Evolutionary conservation across 441 rosid genomes (phyloP).

Genomic region (Flueggea neowawraea): DNA sequence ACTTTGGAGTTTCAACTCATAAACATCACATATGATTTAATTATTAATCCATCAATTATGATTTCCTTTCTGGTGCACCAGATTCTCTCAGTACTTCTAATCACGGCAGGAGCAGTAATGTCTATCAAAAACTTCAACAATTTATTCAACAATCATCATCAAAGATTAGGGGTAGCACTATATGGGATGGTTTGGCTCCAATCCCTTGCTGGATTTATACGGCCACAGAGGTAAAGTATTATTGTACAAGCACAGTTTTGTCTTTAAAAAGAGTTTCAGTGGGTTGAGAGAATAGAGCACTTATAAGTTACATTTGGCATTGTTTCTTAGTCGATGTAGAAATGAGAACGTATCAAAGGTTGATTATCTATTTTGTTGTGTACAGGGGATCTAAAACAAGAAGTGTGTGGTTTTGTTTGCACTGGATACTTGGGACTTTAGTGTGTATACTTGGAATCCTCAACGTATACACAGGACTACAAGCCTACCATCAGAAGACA

Average conservation of each 20-base stretch:
- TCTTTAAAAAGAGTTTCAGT: too few relatives aligned
- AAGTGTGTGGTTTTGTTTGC: conserved; percentile 64
- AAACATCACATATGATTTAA: too few relatives aligned
- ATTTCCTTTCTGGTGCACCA: conserved; percentile 12
- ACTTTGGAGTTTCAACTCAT: too few relatives aligned
- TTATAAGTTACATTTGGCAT: too few relatives aligned
- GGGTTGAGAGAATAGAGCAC: too few relatives aligned
- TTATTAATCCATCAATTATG: not conserved
- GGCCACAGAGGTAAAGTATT: conserved; percentile 59
- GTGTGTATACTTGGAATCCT: conserved; percentile 55
- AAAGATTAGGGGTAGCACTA: conserved; percentile 71
- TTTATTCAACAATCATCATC: conserved; percentile 75
- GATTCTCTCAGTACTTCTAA: conserved; percentile 60
- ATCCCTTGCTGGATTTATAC: conserved; percentile 56
- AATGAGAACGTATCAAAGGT: too few relatives aligned
- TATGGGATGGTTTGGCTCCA: conserved; percentile 81
- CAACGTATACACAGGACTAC: conserved; percentile 81
- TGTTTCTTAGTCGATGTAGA: too few relatives aligned
- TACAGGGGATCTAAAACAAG: conserved; percentile 69
- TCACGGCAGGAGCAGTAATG: conserved; percentile 74
- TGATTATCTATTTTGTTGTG: too few relatives aligned
- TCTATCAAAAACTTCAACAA: conserved; percentile 75
- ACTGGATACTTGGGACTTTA: conserved; percentile 78
- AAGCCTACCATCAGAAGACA: conserved; percentile 63
- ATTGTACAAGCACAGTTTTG: too few relatives aligned